These are phyloP conservation scores for Diaporthe velutina DNA, from an alignment of 2,329 filamentous ascomycete species.

Conservation along the genomic window DNA sequence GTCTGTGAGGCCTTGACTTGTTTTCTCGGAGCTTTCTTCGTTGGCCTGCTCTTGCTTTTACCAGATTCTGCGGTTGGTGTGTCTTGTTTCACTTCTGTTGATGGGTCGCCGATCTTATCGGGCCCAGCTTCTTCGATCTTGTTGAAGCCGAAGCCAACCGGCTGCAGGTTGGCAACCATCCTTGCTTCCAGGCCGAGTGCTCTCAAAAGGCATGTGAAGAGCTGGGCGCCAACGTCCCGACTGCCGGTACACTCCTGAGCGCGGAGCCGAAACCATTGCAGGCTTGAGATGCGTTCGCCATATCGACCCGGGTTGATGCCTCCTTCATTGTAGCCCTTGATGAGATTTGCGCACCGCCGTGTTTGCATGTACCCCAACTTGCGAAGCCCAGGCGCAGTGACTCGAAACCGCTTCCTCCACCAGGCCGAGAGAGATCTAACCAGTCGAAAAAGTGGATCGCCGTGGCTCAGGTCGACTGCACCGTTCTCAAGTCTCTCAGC, in stretches of 20 bases:
- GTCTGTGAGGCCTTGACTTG: conserved; percentile 31
- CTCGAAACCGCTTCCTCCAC: conserved; percentile 87
- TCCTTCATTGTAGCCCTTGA: conserved; percentile 76
- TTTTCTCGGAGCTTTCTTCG: conserved; percentile 42
- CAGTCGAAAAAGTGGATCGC: conserved; percentile 83
- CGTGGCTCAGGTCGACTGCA: conserved; percentile 81
- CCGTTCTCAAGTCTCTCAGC: conserved; percentile 79
- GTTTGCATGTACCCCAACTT: conserved; percentile 90
- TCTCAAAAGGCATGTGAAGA: conserved; percentile 88
- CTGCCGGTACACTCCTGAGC: conserved; percentile 83
- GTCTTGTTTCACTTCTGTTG: conserved; percentile 40
- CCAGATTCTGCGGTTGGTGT: conserved; percentile 22
- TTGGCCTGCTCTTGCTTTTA: conserved; percentile 41
- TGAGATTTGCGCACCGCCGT: conserved; percentile 79
- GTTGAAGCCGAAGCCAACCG: conserved; percentile 90
- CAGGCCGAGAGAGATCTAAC: conserved; percentile 83
- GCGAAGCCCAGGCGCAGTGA: conserved; percentile 83
- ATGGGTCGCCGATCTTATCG: conserved; percentile 51
- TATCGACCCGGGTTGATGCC: conserved; percentile 73
- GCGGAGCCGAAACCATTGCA: conserved; percentile 76
- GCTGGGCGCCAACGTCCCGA: conserved; percentile 86
- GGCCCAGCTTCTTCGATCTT: conserved; percentile 82
- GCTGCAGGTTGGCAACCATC: conserved; percentile 87
- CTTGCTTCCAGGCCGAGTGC: conserved; percentile 85
- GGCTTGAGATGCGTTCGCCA: conserved; percentile 79